These are phyloP conservation scores for Geosiphon pyriformis DNA, from an alignment of 192 early-diverging fungal genomes.

Conservation along the genomic window DNA sequence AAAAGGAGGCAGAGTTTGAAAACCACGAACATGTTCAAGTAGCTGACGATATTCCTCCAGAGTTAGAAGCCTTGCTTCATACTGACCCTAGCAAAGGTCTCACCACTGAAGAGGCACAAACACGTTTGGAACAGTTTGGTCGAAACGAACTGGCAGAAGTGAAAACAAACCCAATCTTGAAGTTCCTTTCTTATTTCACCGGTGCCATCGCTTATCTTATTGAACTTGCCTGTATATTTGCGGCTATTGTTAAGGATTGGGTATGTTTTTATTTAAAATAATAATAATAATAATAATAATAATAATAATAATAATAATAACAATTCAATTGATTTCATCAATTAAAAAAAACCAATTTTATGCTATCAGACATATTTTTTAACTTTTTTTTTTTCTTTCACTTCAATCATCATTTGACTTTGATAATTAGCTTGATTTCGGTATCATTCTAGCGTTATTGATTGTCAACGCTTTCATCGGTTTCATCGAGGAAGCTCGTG, in stretches of 20 bases:
- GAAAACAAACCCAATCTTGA: conserved; percentile 78
- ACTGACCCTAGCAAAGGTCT: conserved; percentile 78
- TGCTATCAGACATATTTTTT: not conserved
- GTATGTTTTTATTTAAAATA: conserved; percentile 14
- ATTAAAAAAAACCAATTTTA: no score
- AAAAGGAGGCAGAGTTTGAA: conserved; percentile 43
- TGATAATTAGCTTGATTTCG: conserved; percentile 62
- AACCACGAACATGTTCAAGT: conserved; percentile 71
- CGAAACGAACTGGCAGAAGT: conserved; percentile 77
- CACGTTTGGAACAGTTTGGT: conserved; percentile 71
- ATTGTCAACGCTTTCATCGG: conserved; percentile 89
- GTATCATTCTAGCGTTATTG: conserved; percentile 73
- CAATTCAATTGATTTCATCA: no score
- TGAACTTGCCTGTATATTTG: conserved; percentile 81
- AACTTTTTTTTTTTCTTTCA: not conserved
- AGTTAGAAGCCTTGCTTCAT: conserved; percentile 75
- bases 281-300: no score
- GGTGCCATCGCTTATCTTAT: conserved; percentile 90
- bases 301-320: no score
- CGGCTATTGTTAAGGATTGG: conserved; percentile 60
- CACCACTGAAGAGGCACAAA: conserved; percentile 65
- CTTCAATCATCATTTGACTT: not conserved
- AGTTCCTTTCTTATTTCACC: conserved; percentile 81
- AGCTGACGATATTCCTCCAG: conserved; percentile 71
- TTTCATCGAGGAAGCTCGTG: conserved; percentile 89